Evolutionary conservation across 805 yeast genomes (phyloP).

Genomic region (Metschnikowia reukaufii): DNA sequence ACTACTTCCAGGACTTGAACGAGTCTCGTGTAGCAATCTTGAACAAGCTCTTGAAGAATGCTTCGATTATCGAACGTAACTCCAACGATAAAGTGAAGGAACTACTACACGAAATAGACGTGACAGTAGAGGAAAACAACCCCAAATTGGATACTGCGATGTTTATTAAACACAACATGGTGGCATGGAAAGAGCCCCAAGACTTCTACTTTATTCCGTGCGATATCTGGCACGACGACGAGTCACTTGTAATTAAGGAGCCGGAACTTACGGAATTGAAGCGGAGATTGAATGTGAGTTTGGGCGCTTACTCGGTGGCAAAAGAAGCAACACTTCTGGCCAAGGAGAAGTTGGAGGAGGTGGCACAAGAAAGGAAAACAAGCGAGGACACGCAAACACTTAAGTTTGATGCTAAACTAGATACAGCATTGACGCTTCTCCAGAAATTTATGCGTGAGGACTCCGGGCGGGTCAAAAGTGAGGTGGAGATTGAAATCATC

Average conservation of each 20-base stretch:
- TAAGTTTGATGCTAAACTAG: conserved; percentile 53
- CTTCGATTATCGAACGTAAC: conserved; percentile 58
- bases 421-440: conserved; percentile 51
- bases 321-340: conserved; percentile 47
- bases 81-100: conserved; percentile 47
- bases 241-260: conserved; percentile 58
- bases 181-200: conserved; percentile 77
- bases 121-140: conserved; percentile 64
- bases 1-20: conserved; percentile 78
- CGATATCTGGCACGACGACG: conserved; percentile 97
- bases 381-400: conserved; percentile 41
- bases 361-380: conserved; percentile 34
- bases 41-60: conserved; percentile 66
- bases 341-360: conserved; percentile 51
- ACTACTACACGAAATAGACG: conserved; percentile 50
- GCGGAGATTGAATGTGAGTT: conserved; percentile 45
- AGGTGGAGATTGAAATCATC: conserved; percentile 88
- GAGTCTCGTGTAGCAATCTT: conserved; percentile 72
- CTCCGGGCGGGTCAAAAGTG: conserved; percentile 66
- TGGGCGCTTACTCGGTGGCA: conserved; percentile 37
- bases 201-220: conserved; percentile 87
- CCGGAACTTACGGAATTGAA: conserved; percentile 59
- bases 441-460: conserved; percentile 72
- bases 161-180: conserved; percentile 85
- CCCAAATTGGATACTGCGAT: conserved; percentile 80